These are phyloP conservation scores for Proteromonas lacertae DNA, from an alignment of 352 stramenopile genomes.

Conservation along the genomic window DNA sequence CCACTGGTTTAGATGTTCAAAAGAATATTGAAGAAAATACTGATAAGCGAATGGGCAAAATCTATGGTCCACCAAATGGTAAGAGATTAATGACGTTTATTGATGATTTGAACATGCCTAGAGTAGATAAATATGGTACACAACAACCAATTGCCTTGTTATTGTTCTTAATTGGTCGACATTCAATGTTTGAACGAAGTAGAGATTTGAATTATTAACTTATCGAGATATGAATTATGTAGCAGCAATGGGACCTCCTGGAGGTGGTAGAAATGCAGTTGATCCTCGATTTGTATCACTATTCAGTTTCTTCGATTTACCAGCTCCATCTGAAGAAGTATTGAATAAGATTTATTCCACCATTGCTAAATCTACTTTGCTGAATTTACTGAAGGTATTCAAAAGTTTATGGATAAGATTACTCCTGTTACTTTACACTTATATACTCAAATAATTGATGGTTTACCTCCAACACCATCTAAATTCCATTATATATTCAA, in stretches of 20 bases:
- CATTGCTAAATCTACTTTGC: constrained; percentile 27
- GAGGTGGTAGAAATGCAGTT: constrained; percentile 46
- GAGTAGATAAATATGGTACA: constrained; percentile 59
- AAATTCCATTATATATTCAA: constrained; percentile 74
- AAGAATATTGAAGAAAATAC: constrained; percentile 36
- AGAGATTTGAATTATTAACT: constrained; percentile 53
- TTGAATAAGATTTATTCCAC: constrained; percentile 43
- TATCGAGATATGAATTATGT: constrained; percentile 62
- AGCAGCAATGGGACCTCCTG: constrained; percentile 47
- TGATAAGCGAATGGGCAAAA: constrained; percentile 65
- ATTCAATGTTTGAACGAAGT: constrained; percentile 62
- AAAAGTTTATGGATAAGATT: constrained; percentile 30
- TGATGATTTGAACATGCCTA: constrained; percentile 49
- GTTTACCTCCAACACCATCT: constrained; percentile 35
- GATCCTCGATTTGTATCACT: constrained; percentile 43
- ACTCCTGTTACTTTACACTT: constrained; percentile 39
- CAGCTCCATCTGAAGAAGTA: constrained; percentile 23
- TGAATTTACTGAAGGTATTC: constrained; percentile 15
- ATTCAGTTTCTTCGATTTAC: constrained; percentile 42
- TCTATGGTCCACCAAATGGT: constrained; percentile 29
- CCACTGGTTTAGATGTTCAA: constrained; percentile 31
- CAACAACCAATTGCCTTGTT: constrained; percentile 62
- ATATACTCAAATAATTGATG: constrained; percentile 48
- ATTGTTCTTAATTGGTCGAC: constrained; percentile 52
- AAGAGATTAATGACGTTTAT: constrained; percentile 41